Evolutionary conservation across 192 early-diverging fungal species (phyloP), one percentile per base, ranked within the genome.

Genomic region (Funneliformis geosporum): DNA sequence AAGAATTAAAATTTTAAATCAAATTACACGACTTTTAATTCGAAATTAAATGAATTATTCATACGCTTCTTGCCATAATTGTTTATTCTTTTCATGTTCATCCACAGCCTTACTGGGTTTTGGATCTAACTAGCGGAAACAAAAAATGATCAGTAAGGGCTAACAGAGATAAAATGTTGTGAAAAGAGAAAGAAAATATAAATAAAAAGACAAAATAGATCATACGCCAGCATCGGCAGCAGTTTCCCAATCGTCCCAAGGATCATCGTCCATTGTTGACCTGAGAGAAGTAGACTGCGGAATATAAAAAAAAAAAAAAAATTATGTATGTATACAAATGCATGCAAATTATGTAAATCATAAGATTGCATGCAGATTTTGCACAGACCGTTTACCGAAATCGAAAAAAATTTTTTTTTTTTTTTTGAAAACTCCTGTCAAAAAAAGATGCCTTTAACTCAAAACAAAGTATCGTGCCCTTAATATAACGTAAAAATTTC

Each of bases 241-340:
- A 18, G 77, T 33, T 69, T 79, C 77, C 77, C 77, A 67, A 40
- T 79, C 77, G 40, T 79, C 77, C 77, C 77, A 79, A 16, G 77
- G 77, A 69, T 79, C 77, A 42, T 60, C 62, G 27, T 8, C 25
- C 39, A 60, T 75, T 71, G 27, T 55, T 55, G 18, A 55, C 50
- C 21, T 55, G 16, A 18, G 21, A 18, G 16, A 55, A 55, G 16
- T 16, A 55, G 21, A 55, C 50, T 55, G 50, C 50, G 50, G 50
- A 55, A 50, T 33, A 33, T 55, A 7, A 55, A 14, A 55, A 50
- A 33, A 33, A 33, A 33, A 33, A 33, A 33, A 33, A 33, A 33
- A 33, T 33, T 33, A 33, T 33, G 0, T 33, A 33, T 33, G 33
- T 33, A 33, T 33, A 33, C 33, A 33, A 2, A 33, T 33, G 33